Evolutionary conservation across 225 moss, liverwort and hornwort genomes (phyloP).

Genomic region (Rhytidiadelphus loreus): DNA sequence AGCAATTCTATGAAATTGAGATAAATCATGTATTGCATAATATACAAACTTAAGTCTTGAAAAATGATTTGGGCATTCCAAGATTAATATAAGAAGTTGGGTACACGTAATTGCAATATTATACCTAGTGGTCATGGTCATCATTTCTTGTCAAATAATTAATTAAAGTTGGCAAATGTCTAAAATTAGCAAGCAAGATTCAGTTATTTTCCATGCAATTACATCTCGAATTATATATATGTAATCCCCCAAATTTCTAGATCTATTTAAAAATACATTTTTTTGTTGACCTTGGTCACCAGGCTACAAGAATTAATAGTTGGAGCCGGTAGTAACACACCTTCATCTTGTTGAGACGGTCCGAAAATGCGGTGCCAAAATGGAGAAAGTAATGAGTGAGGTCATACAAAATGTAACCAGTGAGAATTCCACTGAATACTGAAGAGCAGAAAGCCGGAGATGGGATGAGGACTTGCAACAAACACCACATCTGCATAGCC

Average conservation of each 20-base stretch:
- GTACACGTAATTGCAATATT: no score
- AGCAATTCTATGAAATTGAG: background rate
- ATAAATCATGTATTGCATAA: background rate
- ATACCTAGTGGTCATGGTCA: no score
- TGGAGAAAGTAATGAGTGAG: constrained; percentile 76
- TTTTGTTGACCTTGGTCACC: background rate
- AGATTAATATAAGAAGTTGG: no score
- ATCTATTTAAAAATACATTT: no score
- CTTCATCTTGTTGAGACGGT: constrained; percentile 55
- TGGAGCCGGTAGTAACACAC: background rate
- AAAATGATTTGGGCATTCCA: no score
- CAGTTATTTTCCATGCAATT: no score
- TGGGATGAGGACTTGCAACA: background rate
- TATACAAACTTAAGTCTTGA: background rate
- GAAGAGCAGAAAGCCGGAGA: background rate
- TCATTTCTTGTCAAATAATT: no score
- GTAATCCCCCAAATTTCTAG: no score
- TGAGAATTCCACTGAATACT: constrained; percentile 44
- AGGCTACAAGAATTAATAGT: background rate
- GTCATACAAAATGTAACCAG: constrained; percentile 71
- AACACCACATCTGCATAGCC: constrained; percentile 1
- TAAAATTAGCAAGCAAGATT: no score
- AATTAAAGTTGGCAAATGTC: no score
- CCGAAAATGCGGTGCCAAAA: constrained; percentile 46
- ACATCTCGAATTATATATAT: no score